Evolutionary conservation across 176 grass and related monocot genomes (phyloP), one percentile per base, ranked within the genome.

Genomic region (Bonia amplexicaulis): DNA sequence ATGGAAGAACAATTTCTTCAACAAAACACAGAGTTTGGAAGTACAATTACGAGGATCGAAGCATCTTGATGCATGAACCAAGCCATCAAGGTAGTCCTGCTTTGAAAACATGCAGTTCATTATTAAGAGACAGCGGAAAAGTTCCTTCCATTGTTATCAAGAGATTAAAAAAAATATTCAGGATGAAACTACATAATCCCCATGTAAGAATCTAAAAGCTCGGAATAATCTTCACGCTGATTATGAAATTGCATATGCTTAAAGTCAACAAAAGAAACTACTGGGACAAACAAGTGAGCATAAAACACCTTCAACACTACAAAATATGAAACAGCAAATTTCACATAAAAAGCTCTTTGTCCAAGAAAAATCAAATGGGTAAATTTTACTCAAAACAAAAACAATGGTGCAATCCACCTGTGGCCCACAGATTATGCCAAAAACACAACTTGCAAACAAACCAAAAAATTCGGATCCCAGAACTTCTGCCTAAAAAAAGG

Each of bases 1-100:
- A 80, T 98, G 96, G 76, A 52, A 85, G 85, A 98, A 98, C 70
- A 95, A 71, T 72, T 62, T 79, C 80, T 95, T 98, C 71, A 95
- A 54, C 40, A 58, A 78, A 69, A 80, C 15, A 79, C 96, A 98
- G 15, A 55, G 77, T 87, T 63, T 44, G 37, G 62, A 84, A 19
- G 64, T 33, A 74, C 96, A 98, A 47, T 59, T 83, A 40, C 33
- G 71, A 66, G 86, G 84, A 68, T 85, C 66, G 12, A 49, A 72
- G 61, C 96, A 98, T 80, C 84, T 85, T 9, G 96, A 90, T 33
- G 96, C 85, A 86, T 98, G 96, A 42, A 92, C 67, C 84, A 98
- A 77, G 52, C 57, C 58, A 55, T 93, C 88, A 88, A 93, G 66
- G 69, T 89, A 82, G 49, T 82, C 82, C 96, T 94, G 88, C 48